Evolutionary conservation across 352 stramenopile species (phyloP), one percentile per base, ranked within the genome.

Genomic region (Blastocystis sp.): DNA sequence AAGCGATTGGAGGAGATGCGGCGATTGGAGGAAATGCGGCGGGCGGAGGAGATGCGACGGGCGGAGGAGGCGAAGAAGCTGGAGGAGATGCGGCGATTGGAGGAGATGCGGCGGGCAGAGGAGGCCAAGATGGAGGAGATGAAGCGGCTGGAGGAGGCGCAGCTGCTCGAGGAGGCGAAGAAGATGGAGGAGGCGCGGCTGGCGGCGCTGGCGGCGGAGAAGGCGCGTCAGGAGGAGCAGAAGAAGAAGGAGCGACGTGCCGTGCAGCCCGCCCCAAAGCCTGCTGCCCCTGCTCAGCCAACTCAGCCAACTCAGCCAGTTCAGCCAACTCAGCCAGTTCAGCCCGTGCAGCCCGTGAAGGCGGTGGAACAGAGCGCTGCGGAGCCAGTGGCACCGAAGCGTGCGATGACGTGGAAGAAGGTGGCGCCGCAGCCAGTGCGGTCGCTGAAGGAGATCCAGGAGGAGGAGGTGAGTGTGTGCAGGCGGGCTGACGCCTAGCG

Each of bases 371-470:
- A 34, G 28, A 34, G 0, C 28, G 28, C 28, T 34, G 28, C 48
- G 6, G 48, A 17, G 48, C 6, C 6, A 0, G 48, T 57, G 6
- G 48, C 48, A 0, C 6, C 48, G 48, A 57, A 57, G 48, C 48
- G 6, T 57, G 48, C 6, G 48, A 4, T 38, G 43, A 38, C 24
- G 17, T 57, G 40, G 40, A 77, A 77, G 68, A 38, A 19, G 48
- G 68, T 77, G 43, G 7, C 17, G 24, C 45, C 21, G 43, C 43
- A 24, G 11, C 7, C 38, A n/a, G 68, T 57, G 21, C 43, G 40
- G 71, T 81, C 71, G 21, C 34, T 81, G 52, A 34, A 59, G 34
- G 71, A 81, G 38, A 81, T 81, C 71, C 71, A 81, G 57, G 14
- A 77, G 40, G 68, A 77, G 68, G 28, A 77, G 42, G 52, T 74